Conservation (phyloP, 2,329 filamentous ascomycete genomes). For the Tolypocladium pustulatum region DNA sequence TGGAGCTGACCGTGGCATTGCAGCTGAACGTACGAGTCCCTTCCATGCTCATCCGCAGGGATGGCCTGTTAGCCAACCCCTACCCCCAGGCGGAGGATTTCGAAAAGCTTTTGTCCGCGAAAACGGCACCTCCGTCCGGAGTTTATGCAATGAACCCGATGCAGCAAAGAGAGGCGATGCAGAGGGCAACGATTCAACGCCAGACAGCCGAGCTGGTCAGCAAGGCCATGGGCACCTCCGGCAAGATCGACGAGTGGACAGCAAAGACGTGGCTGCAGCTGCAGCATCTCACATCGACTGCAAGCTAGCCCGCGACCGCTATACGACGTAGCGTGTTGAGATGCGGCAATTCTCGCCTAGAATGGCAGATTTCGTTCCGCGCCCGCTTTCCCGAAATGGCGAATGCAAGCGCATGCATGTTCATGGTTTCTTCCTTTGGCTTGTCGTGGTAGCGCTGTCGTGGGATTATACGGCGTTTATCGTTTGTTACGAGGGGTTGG, state of each 20-base stretch:
- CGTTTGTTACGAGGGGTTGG: neutral
- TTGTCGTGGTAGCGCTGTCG: neutral
- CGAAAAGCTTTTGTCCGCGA: conserved; percentile 32
- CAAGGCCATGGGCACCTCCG: conserved; percentile 26
- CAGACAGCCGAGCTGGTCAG: conserved; percentile 30
- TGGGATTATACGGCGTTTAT: neutral
- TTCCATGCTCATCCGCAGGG: conserved; percentile 50
- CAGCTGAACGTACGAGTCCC: conserved; percentile 49
- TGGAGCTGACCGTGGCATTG: conserved; percentile 3
- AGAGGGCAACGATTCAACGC: conserved; percentile 32
- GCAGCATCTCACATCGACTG: conserved; percentile 8
- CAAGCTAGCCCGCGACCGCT: neutral
- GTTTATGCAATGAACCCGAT: conserved; percentile 31
- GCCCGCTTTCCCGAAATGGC: neutral
- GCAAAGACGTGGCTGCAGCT: conserved; percentile 26
- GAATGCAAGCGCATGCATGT: neutral
- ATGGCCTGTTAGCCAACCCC: conserved; percentile 36
- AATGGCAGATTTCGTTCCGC: neutral
- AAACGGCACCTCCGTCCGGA: conserved; percentile 19
- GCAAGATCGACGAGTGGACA: conserved; percentile 24
- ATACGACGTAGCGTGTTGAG: neutral
- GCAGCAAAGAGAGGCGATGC: conserved; percentile 36
- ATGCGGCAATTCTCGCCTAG: neutral
- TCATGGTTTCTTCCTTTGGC: neutral
- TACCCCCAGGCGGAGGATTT: conserved; percentile 32